These are phyloP conservation scores for Rehmannia glutinosa DNA, from an alignment of 257 asterid species.

Conservation along the genomic window DNA sequence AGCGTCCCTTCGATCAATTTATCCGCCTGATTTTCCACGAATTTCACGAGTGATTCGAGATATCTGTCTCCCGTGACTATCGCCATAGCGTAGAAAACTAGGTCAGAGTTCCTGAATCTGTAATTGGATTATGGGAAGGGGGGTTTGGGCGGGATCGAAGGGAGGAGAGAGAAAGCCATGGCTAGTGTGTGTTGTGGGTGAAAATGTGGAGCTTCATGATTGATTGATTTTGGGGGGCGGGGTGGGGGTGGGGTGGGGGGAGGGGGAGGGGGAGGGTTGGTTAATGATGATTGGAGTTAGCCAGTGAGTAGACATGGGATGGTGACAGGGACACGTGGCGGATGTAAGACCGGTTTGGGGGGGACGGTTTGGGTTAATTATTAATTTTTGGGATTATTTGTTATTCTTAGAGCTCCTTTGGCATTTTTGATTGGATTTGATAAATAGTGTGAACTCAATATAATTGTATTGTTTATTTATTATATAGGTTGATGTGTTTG, in stretches of 20 bases:
- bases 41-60: slow-evolving; percentile 81
- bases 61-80: slow-evolving; percentile 80
- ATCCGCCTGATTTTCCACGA: slow-evolving; percentile 73
- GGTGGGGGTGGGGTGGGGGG: neutral
- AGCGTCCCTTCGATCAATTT: slow-evolving; percentile 73
- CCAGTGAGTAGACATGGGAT: too few relatives aligned
- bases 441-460: too few relatives aligned
- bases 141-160: slow-evolving; percentile 59
- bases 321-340: too few relatives aligned
- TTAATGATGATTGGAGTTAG: too few relatives aligned
- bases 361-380: too few relatives aligned
- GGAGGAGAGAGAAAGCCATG: slow-evolving; percentile 37
- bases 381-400: too few relatives aligned
- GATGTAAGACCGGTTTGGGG: too few relatives aligned
- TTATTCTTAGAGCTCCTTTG: too few relatives aligned
- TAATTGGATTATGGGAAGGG: slow-evolving; percentile 27
- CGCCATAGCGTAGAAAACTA: slow-evolving; percentile 45
- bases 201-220: slow-evolving; percentile 28
- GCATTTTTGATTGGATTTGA: too few relatives aligned
- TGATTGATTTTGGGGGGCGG: slow-evolving; percentile 14
- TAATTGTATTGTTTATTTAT: too few relatives aligned
- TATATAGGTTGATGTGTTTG: too few relatives aligned
- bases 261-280: too few relatives aligned
- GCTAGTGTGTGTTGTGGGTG: slow-evolving; percentile 25
- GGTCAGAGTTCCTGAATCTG: slow-evolving; percentile 15